A percentile compares a stretch with the other conserved stretches of the same genome.
Evolutionary conservation across 2,329 filamentous ascomycete genomes (phyloP).

Genomic region (Xylariaceae sp.): DNA sequence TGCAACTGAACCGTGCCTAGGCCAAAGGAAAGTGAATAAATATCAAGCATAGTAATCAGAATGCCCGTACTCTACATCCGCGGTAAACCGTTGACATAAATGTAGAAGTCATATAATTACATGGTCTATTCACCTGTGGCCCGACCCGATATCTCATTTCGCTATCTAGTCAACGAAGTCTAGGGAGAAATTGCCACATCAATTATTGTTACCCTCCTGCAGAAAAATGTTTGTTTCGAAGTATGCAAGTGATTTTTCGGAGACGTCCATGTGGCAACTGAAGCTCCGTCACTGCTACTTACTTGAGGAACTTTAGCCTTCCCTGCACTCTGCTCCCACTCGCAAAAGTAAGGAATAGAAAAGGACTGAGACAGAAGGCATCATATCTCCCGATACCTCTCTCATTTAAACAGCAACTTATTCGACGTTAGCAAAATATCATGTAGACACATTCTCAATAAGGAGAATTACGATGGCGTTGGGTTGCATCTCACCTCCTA

Average conservation of each 20-base stretch:
- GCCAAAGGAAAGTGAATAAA: neutral
- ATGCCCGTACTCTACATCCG: neutral
- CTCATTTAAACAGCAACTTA: neutral
- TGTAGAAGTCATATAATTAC: neutral
- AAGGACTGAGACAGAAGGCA: too few relatives aligned
- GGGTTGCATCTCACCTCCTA: neutral
- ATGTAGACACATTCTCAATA: neutral
- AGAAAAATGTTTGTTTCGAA: slow-evolving; percentile 1
- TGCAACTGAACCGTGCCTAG: neutral
- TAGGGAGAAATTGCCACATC: neutral
- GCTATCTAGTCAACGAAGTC: neutral
- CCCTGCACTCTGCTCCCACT: neutral
- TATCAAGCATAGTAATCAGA: neutral
- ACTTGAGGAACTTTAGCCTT: neutral
- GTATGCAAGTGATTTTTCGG: neutral
- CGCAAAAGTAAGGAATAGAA: too few relatives aligned
- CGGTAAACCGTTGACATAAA: neutral
- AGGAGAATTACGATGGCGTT: neutral
- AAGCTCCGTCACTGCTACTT: slow-evolving; percentile 1
- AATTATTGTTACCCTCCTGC: neutral
- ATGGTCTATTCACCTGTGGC: neutral
- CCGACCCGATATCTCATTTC: neutral
- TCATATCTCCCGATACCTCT: neutral
- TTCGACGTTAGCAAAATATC: slow-evolving; percentile 2
- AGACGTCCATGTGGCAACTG: neutral